Evolutionary conservation across 495 filamentous ascomycete genomes (phyloP), one percentile per base, ranked within the genome.

Genomic region (Neurospora sublineolata): DNA sequence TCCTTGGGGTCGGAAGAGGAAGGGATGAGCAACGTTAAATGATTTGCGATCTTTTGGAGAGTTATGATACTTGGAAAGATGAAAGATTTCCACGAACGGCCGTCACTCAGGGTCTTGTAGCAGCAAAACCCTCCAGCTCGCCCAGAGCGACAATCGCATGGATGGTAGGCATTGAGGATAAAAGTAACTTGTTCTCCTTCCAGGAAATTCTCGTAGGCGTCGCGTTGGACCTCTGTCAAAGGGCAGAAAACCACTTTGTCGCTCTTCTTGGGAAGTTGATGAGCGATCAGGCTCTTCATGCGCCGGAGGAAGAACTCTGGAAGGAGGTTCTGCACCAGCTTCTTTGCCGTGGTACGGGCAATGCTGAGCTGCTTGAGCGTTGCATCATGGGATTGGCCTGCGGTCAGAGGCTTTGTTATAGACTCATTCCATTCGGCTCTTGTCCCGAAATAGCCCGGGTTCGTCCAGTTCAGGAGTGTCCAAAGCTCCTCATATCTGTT

Each of bases 401-500:
- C 83, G 73, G 89, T 93, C 38, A 99, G 83, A 3, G 95, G 95
- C 20, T 88, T 85, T 38, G 90, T 89, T 71, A 99, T 93, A 67
- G 86, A 86, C 37, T 84, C 83, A 75, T 88, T 91, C 95, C 95
- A 99, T 23, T 89, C 88, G 18, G 85, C 84, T 11, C 92, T 81
- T 0, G 93, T 91, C 3, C 95, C 95, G 73, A 97, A 90, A 41
- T 86, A 83, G 0, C 95, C 96, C 1, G 95, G 95, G 76, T 97
- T 97, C 1, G 94, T 93, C 95, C 95, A 99, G 80, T 98, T 97
- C 14, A 99, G 83, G 4, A 99, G 84, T 4, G 93, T 95, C 95
- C 95, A 99, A 2, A 99, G 86, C 79, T 99, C 96, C 76, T 97
- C 93, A 78, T 99, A 99, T 74, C 93, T 94, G 79, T 99, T 99